Evolutionary conservation across 768 basidiomycete species (phyloP).

Genomic region (Trametes cubensis): DNA sequence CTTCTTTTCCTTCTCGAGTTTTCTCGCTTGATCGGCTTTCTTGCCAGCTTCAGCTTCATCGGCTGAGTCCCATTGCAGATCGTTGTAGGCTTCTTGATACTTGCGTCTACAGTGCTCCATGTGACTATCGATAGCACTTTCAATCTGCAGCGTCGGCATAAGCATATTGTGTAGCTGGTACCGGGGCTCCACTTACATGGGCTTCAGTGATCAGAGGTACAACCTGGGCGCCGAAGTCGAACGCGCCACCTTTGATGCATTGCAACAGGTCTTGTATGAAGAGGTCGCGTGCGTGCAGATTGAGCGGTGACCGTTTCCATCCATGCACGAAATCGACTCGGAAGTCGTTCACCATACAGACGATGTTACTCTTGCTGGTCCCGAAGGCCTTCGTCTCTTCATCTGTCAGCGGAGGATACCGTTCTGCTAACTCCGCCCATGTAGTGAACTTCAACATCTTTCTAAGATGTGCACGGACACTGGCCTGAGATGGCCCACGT

Average conservation of each 20-base stretch:
- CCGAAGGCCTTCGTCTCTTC: background rate
- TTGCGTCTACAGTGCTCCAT: slow-evolving; percentile 10
- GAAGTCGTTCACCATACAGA: background rate
- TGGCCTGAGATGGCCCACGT: too few relatives aligned
- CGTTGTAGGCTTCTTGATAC: background rate
- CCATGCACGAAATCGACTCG: slow-evolving; percentile 6
- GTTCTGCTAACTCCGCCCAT: background rate
- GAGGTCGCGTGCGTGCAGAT: background rate
- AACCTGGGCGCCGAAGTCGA: background rate
- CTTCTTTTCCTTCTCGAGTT: background rate
- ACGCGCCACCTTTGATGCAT: slow-evolving; percentile 1
- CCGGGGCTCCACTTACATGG: slow-evolving; percentile 1
- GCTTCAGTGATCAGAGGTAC: background rate
- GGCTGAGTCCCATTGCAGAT: too few relatives aligned
- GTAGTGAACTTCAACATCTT: slow-evolving; percentile 3
- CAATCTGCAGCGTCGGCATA: background rate
- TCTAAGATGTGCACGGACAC: background rate
- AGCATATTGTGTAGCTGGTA: background rate
- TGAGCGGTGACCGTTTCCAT: background rate
- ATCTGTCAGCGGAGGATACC: background rate
- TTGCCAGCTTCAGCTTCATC: background rate
- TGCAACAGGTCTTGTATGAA: background rate
- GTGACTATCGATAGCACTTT: background rate
- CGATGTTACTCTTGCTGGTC: too few relatives aligned
- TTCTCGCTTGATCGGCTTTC: background rate